A percentile compares a stretch with the other conserved stretches of the same genome.
Evolutionary conservation across 768 basidiomycete genomes (phyloP).

Genomic region (Lepiota venenata): DNA sequence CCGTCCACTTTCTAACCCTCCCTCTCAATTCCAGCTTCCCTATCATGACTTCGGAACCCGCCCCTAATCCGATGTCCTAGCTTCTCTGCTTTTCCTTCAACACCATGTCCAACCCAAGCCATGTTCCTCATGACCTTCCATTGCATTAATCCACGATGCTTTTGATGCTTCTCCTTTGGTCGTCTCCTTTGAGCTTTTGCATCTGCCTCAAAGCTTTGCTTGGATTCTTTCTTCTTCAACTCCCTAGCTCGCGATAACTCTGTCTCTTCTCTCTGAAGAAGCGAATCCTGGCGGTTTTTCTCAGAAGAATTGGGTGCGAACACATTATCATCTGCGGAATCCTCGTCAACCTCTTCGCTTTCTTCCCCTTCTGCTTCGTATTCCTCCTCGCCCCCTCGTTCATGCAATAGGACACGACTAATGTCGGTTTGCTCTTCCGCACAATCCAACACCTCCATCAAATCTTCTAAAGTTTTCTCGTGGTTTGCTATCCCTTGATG

Average conservation of each 20-base stretch:
- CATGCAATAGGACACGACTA: slow-evolving; percentile 20
- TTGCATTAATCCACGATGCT: slow-evolving; percentile 65
- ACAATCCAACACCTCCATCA: slow-evolving; percentile 42
- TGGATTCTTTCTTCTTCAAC: slow-evolving; percentile 35
- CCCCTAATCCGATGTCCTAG: slow-evolving; percentile 38
- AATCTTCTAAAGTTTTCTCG: slow-evolving; percentile 32
- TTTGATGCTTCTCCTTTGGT: slow-evolving; percentile 38
- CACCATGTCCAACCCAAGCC: slow-evolving; percentile 50
- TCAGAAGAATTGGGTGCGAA: not conserved
- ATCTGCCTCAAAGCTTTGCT: not conserved
- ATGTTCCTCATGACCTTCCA: slow-evolving; percentile 53
- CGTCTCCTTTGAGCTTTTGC: not conserved
- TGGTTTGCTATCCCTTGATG: slow-evolving; percentile 32
- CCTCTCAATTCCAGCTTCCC: slow-evolving; percentile 34
- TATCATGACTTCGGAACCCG: slow-evolving; percentile 26
- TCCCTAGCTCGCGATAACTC: slow-evolving; percentile 25
- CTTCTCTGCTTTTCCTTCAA: slow-evolving; percentile 40
- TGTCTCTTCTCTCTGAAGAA: slow-evolving; percentile 23
- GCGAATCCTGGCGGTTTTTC: slow-evolving; percentile 7
- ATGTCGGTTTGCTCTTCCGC: slow-evolving; percentile 31
- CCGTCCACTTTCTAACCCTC: slow-evolving; percentile 25
- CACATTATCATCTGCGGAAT: not conserved
- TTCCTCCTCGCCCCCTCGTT: slow-evolving; percentile 8
- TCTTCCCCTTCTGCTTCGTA: slow-evolving; percentile 11
- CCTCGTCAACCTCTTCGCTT: slow-evolving; percentile 18